Evolutionary conservation across 352 stramenopile species (phyloP).

Genomic region (Saprolegnia parasitica): DNA sequence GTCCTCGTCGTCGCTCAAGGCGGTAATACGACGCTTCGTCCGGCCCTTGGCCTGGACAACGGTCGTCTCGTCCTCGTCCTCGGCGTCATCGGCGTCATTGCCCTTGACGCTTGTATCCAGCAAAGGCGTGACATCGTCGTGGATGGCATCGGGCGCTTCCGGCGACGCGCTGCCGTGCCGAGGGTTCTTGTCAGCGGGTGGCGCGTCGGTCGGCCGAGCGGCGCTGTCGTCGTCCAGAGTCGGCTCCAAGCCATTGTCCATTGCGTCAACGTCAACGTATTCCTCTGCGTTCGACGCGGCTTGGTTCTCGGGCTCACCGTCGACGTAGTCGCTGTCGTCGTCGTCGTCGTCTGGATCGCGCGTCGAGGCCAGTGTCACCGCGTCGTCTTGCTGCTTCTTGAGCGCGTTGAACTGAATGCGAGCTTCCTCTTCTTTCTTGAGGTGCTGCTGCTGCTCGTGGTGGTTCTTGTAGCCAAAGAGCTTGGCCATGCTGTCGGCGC

Average conservation of each 20-base stretch:
- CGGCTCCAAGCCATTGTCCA: conserved; percentile 4
- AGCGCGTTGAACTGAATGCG: conserved; percentile 51
- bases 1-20: conserved; percentile 28
- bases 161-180: conserved; percentile 31
- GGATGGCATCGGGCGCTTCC: conserved; percentile 6
- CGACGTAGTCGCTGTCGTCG: conserved; percentile 15
- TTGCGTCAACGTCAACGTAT: conserved; percentile 23
- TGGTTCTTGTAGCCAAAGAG: conserved; percentile 70
- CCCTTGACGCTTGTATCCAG: conserved; percentile 55
- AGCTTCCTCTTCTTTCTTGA: conserved; percentile 61
- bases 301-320: conserved; percentile 24
- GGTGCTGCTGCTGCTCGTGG: conserved; percentile 58
- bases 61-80: conserved; percentile 31
- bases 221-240: background rate
- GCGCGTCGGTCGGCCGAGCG: background rate
- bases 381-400: conserved; percentile 35
- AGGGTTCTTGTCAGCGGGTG: background rate
- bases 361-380: conserved; percentile 20
- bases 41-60: too few relatives aligned
- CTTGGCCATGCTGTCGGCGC: conserved; percentile 59
- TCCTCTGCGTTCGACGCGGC: conserved; percentile 13
- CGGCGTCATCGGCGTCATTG: conserved; percentile 35
- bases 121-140: conserved; percentile 12
- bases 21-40: background rate
- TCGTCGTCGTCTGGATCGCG: conserved; percentile 28